Evolutionary conservation across 805 yeast species (phyloP).

Genomic region (Kurtzmaniella cleridarum): DNA sequence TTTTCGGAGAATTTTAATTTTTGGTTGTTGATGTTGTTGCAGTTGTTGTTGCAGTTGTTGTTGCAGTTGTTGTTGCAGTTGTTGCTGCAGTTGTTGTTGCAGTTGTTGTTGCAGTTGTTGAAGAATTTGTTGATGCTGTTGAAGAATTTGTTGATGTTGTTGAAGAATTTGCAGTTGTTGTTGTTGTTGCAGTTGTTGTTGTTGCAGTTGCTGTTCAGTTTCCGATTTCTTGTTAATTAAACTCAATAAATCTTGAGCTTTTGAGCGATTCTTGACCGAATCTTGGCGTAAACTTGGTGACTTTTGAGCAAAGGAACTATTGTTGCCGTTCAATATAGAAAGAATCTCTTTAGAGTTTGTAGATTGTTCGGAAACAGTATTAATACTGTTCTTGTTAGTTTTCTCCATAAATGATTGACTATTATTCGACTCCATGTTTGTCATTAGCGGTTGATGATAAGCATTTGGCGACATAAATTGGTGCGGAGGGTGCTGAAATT

Average conservation of each 20-base stretch:
- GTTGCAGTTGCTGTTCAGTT: not conserved
- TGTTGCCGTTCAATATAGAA: slow-evolving; percentile 29
- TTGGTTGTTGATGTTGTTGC: not conserved
- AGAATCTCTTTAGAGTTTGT: slow-evolving; percentile 38
- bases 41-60: too few species aligned
- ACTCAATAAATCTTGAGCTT: slow-evolving; percentile 25
- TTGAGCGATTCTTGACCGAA: slow-evolving; percentile 21
- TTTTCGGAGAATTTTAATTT: not conserved
- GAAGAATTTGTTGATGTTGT: too few species aligned
- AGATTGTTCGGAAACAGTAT: too few species aligned
- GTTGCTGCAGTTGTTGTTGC: not conserved
- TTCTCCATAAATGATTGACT: slow-evolving; percentile 25
- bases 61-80: too few species aligned
- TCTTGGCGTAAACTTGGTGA: slow-evolving; percentile 6
- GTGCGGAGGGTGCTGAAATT: slow-evolving; percentile 8
- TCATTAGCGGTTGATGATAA: slow-evolving; percentile 15
- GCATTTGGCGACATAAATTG: not conserved
- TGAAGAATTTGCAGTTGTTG: too few species aligned
- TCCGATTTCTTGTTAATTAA: slow-evolving; percentile 17
- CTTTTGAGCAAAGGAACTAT: slow-evolving; percentile 1
- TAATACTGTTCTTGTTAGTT: slow-evolving; percentile 19
- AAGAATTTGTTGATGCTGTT: too few species aligned
- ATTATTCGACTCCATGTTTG: not conserved
- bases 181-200: too few species aligned
- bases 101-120: slow-evolving; percentile 2